A percentile compares a stretch with the other conserved stretches of the same genome.
Evolutionary conservation across 306 rosid species (phyloP).

Genomic region (Begonia loranthoides): DNA sequence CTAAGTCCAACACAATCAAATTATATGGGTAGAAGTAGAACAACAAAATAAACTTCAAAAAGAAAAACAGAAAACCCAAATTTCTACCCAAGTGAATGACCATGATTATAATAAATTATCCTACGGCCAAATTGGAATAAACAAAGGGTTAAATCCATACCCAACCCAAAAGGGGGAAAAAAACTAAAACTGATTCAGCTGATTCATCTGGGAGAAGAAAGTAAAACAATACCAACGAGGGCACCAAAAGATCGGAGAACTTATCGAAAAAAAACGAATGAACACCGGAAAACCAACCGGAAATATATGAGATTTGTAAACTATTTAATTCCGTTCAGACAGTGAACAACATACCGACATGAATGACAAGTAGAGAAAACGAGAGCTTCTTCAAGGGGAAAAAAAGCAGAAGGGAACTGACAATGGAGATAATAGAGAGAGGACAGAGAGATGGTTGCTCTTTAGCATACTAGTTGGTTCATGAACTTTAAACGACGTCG

Average conservation of each 20-base stretch:
- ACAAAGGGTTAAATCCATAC: too few relatives aligned
- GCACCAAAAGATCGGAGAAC: slow-evolving; percentile 21
- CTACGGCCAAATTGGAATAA: too few relatives aligned
- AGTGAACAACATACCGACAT: slow-evolving; percentile 73
- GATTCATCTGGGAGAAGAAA: not conserved
- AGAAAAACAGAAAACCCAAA: too few relatives aligned
- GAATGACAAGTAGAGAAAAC: slow-evolving; percentile 26
- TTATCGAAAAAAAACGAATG: slow-evolving; percentile 12
- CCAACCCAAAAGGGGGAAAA: not conserved
- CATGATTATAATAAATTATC: too few relatives aligned
- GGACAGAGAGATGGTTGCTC: too few relatives aligned
- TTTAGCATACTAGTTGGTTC: too few relatives aligned
- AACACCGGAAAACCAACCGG: slow-evolving; percentile 6
- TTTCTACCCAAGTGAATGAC: too few relatives aligned
- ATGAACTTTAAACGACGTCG: too few relatives aligned
- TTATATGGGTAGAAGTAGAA: too few relatives aligned
- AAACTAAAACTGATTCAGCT: not conserved
- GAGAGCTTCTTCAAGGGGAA: slow-evolving; percentile 19
- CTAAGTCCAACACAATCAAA: too few relatives aligned
- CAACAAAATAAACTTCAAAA: too few relatives aligned
- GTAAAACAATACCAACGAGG: not conserved
- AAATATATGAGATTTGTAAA: not conserved
- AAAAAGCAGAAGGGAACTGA: slow-evolving; percentile 1
- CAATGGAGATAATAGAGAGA: too few relatives aligned
- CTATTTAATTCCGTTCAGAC: not conserved